These are phyloP conservation scores for Phaeophleospora eucalypticola DNA, from an alignment of 2,329 filamentous ascomycete genomes.

Conservation along the genomic window DNA sequence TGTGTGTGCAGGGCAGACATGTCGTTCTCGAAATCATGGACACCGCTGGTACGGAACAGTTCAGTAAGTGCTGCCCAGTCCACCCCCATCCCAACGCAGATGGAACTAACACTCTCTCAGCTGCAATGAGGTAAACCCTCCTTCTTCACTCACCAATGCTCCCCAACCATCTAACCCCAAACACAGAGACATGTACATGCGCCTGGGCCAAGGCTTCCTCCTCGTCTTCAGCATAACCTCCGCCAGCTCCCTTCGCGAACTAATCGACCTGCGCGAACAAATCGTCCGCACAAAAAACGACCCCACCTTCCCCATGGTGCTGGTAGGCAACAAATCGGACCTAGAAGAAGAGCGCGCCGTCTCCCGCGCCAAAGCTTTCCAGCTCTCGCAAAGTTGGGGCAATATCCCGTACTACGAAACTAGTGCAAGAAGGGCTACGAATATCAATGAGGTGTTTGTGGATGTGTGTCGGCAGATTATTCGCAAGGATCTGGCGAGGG, in stretches of 20 bases:
- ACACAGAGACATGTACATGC: slow-evolving; percentile 77
- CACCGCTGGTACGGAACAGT: slow-evolving; percentile 87
- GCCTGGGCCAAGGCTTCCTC: slow-evolving; percentile 85
- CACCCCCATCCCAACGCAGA: neutral
- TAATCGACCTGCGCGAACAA: slow-evolving; percentile 77
- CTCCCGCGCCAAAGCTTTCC: slow-evolving; percentile 72
- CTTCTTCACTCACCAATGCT: neutral
- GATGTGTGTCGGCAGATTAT: slow-evolving; percentile 39
- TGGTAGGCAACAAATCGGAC: slow-evolving; percentile 89
- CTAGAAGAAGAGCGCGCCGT: slow-evolving; percentile 81
- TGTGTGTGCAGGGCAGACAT: slow-evolving; percentile 64
- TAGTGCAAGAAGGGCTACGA: slow-evolving; percentile 74
- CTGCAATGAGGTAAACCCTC: slow-evolving; percentile 22
- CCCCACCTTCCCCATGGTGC: slow-evolving; percentile 62
- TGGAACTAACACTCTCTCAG: slow-evolving; percentile 13
- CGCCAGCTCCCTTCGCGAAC: slow-evolving; percentile 73
- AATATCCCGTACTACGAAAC: slow-evolving; percentile 88
- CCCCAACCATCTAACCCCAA: slow-evolving; percentile 23
- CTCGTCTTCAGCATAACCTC: slow-evolving; percentile 91
- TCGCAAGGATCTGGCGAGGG: slow-evolving; percentile 28
- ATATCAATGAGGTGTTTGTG: slow-evolving; percentile 82
- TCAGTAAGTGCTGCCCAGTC: slow-evolving; percentile 65
- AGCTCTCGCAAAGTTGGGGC: slow-evolving; percentile 81
- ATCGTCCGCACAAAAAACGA: slow-evolving; percentile 89
- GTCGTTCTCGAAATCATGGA: slow-evolving; percentile 88